Percentiles rank a stretch among this genome's conserved stretches.
Evolutionary conservation across 2,329 filamentous ascomycete species (phyloP).

Genomic region (Thielaviopsis populi): DNA sequence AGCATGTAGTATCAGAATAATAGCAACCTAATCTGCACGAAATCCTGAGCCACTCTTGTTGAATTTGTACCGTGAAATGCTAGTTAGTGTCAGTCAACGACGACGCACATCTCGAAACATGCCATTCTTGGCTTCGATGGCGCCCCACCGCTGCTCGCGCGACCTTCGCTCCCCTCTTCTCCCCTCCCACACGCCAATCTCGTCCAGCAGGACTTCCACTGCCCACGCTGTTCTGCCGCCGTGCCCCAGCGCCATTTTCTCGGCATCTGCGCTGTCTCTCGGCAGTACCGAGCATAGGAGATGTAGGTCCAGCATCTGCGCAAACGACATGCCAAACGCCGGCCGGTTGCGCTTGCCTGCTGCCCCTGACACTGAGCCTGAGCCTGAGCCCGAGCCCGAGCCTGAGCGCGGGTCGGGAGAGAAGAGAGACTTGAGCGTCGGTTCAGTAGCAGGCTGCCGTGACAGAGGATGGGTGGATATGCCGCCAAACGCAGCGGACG

Average conservation of each 20-base stretch:
- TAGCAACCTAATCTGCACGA: background rate
- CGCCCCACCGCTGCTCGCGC: slow-evolving; percentile 41
- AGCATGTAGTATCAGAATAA: background rate
- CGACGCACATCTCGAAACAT: slow-evolving; percentile 23
- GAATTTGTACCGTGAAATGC: background rate
- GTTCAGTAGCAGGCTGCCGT: slow-evolving; percentile 24
- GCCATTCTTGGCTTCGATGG: slow-evolving; percentile 30
- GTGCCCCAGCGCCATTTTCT: slow-evolving; percentile 18
- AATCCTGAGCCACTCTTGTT: background rate
- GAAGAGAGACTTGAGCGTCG: slow-evolving; percentile 38
- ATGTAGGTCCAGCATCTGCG: slow-evolving; percentile 40
- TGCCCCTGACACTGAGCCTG: background rate
- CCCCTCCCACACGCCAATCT: slow-evolving; percentile 31
- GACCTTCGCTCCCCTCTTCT: slow-evolving; percentile 21
- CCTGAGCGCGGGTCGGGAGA: slow-evolving; percentile 22
- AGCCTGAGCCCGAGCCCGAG: too few relatives aligned
- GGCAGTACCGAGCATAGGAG: slow-evolving; percentile 35
- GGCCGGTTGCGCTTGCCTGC: slow-evolving; percentile 29
- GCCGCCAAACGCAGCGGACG: background rate
- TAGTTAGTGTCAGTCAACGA: background rate
- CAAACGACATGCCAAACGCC: slow-evolving; percentile 39
- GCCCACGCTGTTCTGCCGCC: slow-evolving; percentile 25
- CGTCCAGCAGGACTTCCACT: slow-evolving; percentile 38
- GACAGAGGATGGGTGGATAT: background rate
- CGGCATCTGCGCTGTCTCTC: slow-evolving; percentile 27